Conservation (phyloP, 2,329 filamentous ascomycete species). For the Aspergillus caelatus region DNA sequence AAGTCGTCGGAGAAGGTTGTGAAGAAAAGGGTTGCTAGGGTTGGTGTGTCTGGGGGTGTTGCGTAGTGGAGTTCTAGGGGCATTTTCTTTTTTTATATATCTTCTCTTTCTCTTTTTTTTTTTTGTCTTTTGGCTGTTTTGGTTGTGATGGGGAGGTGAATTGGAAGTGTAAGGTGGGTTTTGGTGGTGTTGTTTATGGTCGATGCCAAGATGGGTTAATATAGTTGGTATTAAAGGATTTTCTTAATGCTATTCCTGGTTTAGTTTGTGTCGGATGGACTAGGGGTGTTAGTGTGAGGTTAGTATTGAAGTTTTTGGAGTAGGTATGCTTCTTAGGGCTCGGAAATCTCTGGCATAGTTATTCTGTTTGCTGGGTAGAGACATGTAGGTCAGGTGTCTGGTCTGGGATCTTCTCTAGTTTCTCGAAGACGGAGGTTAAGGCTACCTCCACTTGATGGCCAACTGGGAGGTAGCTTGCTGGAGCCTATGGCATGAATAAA, state of each 20-base stretch:
- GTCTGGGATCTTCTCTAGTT: not conserved
- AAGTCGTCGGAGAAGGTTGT: conserved; percentile 25
- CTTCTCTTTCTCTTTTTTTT: not conserved
- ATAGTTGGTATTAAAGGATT: not conserved
- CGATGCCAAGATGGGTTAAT: not conserved
- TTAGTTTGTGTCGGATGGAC: not conserved
- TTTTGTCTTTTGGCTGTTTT: not conserved
- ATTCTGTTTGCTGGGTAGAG: not conserved
- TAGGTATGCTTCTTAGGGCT: too few species aligned
- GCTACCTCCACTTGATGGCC: too few species aligned
- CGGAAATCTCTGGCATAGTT: not conserved
- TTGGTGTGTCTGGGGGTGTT: conserved; percentile 19
- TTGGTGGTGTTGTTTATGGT: not conserved
- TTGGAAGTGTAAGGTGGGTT: not conserved
- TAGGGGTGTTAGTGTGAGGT: not conserved
- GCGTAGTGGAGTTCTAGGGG: conserved; percentile 19
- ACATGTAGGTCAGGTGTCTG: too few species aligned
- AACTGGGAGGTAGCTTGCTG: too few species aligned
- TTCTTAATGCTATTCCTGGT: not conserved
- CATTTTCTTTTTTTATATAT: conserved; percentile 10
- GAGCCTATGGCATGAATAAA: not conserved
- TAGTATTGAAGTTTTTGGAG: not conserved
- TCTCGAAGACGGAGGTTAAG: not conserved
- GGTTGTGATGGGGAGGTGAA: not conserved
- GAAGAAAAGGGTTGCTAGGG: conserved; percentile 25